A percentile compares a stretch with the other conserved stretches of the same genome.
Evolutionary conservation across 768 basidiomycete species (phyloP).

Genomic region (Gymnopilus dilepis): DNA sequence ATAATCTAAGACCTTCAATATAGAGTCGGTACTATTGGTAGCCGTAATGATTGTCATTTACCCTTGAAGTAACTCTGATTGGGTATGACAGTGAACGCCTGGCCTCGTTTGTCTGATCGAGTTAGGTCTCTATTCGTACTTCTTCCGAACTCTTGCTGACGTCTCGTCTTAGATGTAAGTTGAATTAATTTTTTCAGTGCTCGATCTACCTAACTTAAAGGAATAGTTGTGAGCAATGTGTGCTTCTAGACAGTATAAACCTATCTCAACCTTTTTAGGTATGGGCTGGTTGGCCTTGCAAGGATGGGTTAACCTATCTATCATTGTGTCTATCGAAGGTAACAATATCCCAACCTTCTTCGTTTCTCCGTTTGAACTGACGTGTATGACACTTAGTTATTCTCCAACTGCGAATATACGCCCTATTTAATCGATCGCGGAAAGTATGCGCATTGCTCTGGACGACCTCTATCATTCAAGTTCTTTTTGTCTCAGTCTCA

Average conservation of each 20-base stretch:
- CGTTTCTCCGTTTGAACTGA: background rate
- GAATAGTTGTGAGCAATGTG: background rate
- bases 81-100: background rate
- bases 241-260: background rate
- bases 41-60: background rate
- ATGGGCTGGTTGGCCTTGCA: background rate
- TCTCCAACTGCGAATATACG: constrained; percentile 1
- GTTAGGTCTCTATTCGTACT: background rate
- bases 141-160: background rate
- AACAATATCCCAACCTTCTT: background rate
- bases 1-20: background rate
- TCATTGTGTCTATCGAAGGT: constrained; percentile 1
- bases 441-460: background rate
- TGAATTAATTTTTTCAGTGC: background rate
- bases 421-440: constrained; percentile 1
- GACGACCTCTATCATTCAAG: background rate
- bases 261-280: background rate
- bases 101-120: background rate
- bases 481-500: background rate
- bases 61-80: background rate
- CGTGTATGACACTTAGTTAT: background rate
- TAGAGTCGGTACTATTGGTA: background rate
- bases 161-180: background rate
- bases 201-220: too few species aligned
- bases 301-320: background rate